Evolutionary conservation across 179 eudicot species (phyloP), one percentile per base, ranked within the genome.

Genomic region (Actinidia polygama): DNA sequence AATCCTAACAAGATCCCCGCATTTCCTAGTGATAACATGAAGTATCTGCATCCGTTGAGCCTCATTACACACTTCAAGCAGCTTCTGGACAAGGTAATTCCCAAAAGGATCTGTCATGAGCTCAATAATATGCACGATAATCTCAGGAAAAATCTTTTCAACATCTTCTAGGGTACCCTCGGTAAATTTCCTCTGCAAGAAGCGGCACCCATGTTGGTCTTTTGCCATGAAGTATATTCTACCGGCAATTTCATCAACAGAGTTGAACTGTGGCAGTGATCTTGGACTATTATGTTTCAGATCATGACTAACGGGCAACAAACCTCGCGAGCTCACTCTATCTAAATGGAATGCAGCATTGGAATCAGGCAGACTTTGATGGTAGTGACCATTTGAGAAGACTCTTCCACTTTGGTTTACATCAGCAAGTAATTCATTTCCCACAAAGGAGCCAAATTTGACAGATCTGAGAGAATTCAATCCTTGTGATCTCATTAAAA

Each of bases 31-130:
- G 64, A 87, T 74, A 51, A 66, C 75, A 40, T 61, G 84, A 57
- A 87, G 83, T 64, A 89, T 84, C 85, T 83, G 89, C 85, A 85
- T 85, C 62, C 36, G 82, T 21, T 89, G 89, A 79, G 84, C 85
- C 76, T 89, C 88, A 21, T 83, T 79, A 78, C 89, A 89, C 51
- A 89, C 88, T 55, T 87, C 91, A 55, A 89, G 86, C 64, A 89
- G 82, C 85, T 87, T 89, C 53, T 89, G 91, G 55, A 89, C 87
- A 82, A 89, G 91, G 80, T 89, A 89, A 74, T 89, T 89, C 46
- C 91, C 91, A 76, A 87, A 89, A 47, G 91, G 89, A 81, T 89
- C 87, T 3, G 87, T 84, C 89, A 85, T 85, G 58, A 89, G 88
- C 82, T 89, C 89, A 76, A 85, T 83, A 77, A 87, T 80, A 75